Conservation (phyloP, 2,329 filamentous ascomycete species). For the Aspergillus neoniger region DNA sequence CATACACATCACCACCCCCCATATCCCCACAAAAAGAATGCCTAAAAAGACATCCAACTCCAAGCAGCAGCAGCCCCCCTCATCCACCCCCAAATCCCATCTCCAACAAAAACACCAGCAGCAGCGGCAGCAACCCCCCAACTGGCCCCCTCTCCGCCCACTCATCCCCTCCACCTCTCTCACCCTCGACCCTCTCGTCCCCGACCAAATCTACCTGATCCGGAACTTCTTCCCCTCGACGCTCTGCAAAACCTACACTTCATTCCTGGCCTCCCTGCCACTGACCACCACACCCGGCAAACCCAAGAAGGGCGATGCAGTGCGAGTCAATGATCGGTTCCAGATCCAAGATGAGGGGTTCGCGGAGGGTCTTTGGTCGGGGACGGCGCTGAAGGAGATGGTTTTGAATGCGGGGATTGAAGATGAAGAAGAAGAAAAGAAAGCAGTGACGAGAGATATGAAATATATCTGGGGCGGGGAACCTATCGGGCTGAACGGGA, state of each 20-base stretch:
- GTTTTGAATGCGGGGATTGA: slow-evolving; percentile 24
- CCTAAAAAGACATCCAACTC: slow-evolving; percentile 25
- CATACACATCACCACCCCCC: not conserved
- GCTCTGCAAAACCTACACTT: slow-evolving; percentile 74
- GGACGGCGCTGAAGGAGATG: slow-evolving; percentile 71
- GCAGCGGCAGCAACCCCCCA: slow-evolving; percentile 41
- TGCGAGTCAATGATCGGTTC: slow-evolving; percentile 86
- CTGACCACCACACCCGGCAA: slow-evolving; percentile 75
- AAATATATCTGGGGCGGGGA: slow-evolving; percentile 69
- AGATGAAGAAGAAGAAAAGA: slow-evolving; percentile 19
- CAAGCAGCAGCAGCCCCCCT: slow-evolving; percentile 11
- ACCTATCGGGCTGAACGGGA: slow-evolving; percentile 80
- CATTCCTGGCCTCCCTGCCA: slow-evolving; percentile 70
- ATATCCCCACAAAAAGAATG: slow-evolving; percentile 19
- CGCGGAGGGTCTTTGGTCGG: slow-evolving; percentile 72
- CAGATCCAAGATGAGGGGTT: slow-evolving; percentile 77
- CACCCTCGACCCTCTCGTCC: slow-evolving; percentile 57
- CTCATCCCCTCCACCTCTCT: slow-evolving; percentile 67
- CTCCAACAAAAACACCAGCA: slow-evolving; percentile 14
- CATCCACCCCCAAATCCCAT: slow-evolving; percentile 13
- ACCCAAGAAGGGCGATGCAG: slow-evolving; percentile 77
- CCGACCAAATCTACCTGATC: slow-evolving; percentile 71
- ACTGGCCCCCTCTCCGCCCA: slow-evolving; percentile 74
- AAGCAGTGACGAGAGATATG: slow-evolving; percentile 16
- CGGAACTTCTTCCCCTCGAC: slow-evolving; percentile 72